Evolutionary conservation across 2,329 filamentous ascomycete species (phyloP), one percentile per base, ranked within the genome.

Genomic region (Sporothrix phasma): DNA sequence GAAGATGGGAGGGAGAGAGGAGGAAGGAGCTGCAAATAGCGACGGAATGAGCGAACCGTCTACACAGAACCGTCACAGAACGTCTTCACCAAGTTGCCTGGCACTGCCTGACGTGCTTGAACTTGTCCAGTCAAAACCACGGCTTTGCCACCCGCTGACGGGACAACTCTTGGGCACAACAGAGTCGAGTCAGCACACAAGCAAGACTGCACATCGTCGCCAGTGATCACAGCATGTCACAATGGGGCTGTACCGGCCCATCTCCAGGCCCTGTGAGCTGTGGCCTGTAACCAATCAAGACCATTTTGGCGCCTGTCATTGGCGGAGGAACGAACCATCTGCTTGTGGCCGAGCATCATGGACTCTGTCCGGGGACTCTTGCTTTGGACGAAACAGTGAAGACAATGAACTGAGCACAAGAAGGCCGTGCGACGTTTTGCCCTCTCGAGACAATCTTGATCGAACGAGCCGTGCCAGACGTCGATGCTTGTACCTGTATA

Each of bases 271-370:
- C n/a, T n/a, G n/a, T 13, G 24, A 34, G 29, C n/a, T 15, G 34
- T 8, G 49, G 53, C 53, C 41, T 56, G 53, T 56, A 34, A 56
- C 34, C 24, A 26, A 34, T 53, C 26, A 56, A n/a, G 53, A 56
- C 37, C 31, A 39, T 22, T 56, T 56, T 56, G 34, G 37, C 22
- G 34, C 19, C 43, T 59, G 22, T 53, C 19, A 64, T 64, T 59
- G 62, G 62, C 54, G 62, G 62, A 59, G 24, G 19, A 59, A 59
- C 19, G 31, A 29, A n/a, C n/a, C n/a, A n/a, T n/a, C n/a, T n/a
- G 22, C 61, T 8, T 26, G 26, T 7, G 15, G 41, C n/a, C 4
- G 10, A 49, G 17, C 22, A 29, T 58, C 19, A 15, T 43, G 13
- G 54, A 29, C 54, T 26, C 37, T 22, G 22, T n/a, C 34, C 8